Evolutionary conservation across 2,329 filamentous ascomycete genomes (phyloP).

Genomic region (Fusarium pseudoanthophilum): DNA sequence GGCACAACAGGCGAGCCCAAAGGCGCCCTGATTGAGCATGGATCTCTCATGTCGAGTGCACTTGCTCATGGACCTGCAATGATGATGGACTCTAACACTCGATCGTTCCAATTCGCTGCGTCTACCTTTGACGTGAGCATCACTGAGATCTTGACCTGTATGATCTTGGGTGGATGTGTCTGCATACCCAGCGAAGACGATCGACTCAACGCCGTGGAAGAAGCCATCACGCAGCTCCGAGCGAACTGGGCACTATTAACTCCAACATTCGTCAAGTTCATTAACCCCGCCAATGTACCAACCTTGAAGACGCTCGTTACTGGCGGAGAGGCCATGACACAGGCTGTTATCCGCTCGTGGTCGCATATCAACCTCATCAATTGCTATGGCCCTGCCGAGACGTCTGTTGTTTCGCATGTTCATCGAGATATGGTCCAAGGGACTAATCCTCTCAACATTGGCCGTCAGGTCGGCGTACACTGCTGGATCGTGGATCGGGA

Average conservation of each 20-base stretch:
- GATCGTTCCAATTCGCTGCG: slow-evolving; percentile 49
- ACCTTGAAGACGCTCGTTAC: slow-evolving; percentile 36
- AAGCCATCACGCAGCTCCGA: slow-evolving; percentile 25
- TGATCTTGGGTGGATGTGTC: slow-evolving; percentile 46
- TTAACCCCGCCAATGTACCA: slow-evolving; percentile 31
- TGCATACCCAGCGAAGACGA: slow-evolving; percentile 53
- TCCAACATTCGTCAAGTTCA: slow-evolving; percentile 34
- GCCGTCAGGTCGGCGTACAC: slow-evolving; percentile 23
- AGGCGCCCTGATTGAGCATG: slow-evolving; percentile 38
- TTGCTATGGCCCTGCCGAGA: slow-evolving; percentile 40
- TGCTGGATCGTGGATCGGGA: slow-evolving; percentile 45
- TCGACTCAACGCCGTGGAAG: slow-evolving; percentile 50
- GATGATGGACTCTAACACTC: slow-evolving; percentile 40
- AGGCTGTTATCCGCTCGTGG: slow-evolving; percentile 37
- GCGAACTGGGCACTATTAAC: slow-evolving; percentile 38
- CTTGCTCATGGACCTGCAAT: slow-evolving; percentile 35
- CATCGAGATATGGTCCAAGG: slow-evolving; percentile 27
- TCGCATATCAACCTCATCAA: slow-evolving; percentile 40
- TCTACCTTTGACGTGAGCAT: slow-evolving; percentile 49
- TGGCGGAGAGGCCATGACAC: slow-evolving; percentile 41
- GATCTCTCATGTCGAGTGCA: slow-evolving; percentile 31
- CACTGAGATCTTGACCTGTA: slow-evolving; percentile 30
- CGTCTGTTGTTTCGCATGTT: slow-evolving; percentile 33
- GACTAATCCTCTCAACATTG: slow-evolving; percentile 39
- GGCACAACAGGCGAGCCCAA: slow-evolving; percentile 36